Conservation (phyloP, 1,284 basidiomycete species). For the Ustilago xerochloae region DNA sequence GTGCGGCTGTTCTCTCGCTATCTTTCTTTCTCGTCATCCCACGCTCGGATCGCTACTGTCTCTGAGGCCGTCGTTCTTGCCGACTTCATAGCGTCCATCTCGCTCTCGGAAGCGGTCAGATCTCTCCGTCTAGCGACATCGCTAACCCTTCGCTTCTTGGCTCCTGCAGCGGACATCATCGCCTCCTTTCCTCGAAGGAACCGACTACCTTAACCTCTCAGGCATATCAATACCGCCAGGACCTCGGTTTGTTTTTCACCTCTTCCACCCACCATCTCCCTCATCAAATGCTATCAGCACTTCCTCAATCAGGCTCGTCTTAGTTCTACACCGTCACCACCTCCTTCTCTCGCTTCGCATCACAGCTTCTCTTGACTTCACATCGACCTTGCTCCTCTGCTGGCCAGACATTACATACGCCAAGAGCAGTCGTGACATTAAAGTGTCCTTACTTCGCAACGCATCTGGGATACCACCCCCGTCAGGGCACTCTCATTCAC, state of each 20-base stretch:
- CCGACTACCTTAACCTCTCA: not conserved
- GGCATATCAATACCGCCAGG: not conserved
- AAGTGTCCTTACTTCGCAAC: not conserved
- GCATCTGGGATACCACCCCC: not conserved
- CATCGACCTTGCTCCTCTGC: not conserved
- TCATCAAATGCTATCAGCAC: not conserved
- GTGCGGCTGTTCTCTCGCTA: not conserved
- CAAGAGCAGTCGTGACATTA: not conserved
- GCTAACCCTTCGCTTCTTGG: constrained; percentile 6
- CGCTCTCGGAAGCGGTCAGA: not conserved
- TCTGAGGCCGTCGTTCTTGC: not conserved
- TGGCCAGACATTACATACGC: not conserved
- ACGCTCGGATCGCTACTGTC: not conserved
- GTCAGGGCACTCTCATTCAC: not conserved
- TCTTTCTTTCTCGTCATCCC: not conserved
- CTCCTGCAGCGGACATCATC: no score
- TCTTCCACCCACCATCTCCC: not conserved
- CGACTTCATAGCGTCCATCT: constrained; percentile 1
- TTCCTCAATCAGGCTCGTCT: not conserved
- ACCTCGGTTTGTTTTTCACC: not conserved
- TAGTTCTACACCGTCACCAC: not conserved
- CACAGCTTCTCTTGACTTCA: not conserved
- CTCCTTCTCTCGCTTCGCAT: not conserved
- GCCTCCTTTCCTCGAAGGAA: no score
- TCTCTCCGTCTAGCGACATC: not conserved